phyloP scores from a whole-genome alignment of 805 yeast species.

The Kluyveromyces aestuarii region DNA sequence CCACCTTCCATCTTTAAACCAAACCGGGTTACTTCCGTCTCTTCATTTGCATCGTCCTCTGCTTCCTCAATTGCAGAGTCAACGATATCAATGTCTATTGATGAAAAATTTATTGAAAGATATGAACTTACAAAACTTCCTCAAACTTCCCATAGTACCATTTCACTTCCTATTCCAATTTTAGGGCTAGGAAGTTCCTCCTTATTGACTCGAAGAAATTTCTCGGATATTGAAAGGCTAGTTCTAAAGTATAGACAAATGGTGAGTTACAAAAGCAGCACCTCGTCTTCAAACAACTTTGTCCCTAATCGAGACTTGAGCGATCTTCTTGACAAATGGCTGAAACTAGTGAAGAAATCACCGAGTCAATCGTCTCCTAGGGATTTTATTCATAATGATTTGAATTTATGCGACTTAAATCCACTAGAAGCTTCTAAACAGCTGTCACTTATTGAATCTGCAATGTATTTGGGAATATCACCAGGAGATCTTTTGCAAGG shows the following conservation, averaged over 20 bases:
- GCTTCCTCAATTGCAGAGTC: constrained; percentile 15
- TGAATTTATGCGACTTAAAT: constrained; percentile 37
- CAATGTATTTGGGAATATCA: constrained; percentile 51
- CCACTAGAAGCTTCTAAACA: constrained; percentile 73
- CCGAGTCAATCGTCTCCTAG: not conserved
- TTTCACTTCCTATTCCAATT: constrained; percentile 22
- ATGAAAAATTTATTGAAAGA: constrained; percentile 46
- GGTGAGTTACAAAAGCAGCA: constrained; percentile 20
- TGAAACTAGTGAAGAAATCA: constrained; percentile 1
- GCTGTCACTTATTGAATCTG: constrained; percentile 61
- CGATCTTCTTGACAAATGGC: not conserved
- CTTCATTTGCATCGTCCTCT: constrained; percentile 14
- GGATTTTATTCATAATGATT: constrained; percentile 9
- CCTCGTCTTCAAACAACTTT: not conserved
- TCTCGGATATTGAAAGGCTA: constrained; percentile 35
- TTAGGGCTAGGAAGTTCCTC: constrained; percentile 29
- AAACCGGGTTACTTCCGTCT: constrained; percentile 19
- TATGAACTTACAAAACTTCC: constrained; percentile 44
- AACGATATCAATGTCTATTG: constrained; percentile 26
- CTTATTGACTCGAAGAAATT: constrained; percentile 29
- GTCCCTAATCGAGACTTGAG: not conserved
- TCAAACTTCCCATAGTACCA: constrained; percentile 35
- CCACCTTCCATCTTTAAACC: constrained; percentile 36
- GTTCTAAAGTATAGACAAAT: constrained; percentile 45
- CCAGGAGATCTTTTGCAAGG: constrained; percentile 60